Base-by-base conservation (phyloP, 2,329 filamentous ascomycete species). In the Claviceps cyperi region DNA sequence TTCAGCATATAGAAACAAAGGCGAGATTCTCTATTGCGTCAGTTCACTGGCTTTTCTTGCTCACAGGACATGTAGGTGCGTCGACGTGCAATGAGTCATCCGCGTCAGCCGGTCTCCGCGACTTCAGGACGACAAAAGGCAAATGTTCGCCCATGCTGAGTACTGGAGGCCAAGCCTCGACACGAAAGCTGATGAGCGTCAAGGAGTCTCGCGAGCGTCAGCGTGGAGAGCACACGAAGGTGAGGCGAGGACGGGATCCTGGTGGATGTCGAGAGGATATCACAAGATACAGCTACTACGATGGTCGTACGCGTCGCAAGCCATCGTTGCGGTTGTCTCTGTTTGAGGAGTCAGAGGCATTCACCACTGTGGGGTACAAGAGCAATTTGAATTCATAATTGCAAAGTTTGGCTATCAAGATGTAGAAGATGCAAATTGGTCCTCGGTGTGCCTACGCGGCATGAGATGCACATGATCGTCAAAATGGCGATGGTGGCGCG, bases 51-150 rank as follows among this genome's bases (percentile, higher is more conserved):
- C 35, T 48, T 19, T 28, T 24, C 15, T 32, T 11, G 32, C 5
- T n/a, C 14, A 35, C 40, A 22, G 44, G 52, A 73, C 73, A 57
- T 67, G 76, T 73, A 57, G 70, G 66, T 52, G 69, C 71, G 59
- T 74, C 72, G 46, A 67, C 66, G 56, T 71, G 72, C 60, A 68
- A 71, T 54, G 70, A 64, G 54, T 71, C 73, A 58, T 64, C 65
- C 32, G 64, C 66, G 55, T 74, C 69, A 49, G 64, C 65, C 43
- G 73, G 69, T 54, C 67, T 64, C 58, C 73, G 67, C 50, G 75
- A 71, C 58, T 71, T 69, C 57, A 78, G 72, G 43, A 75, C 76
- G 50, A 77, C 66, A 58, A 78, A 79, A 15, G 74, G 69, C 52
- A 67, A 65, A 44, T 67, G 64, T 50, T 70, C 66, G 51, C 63